Percentiles rank a stretch among this genome's conserved stretches.
These are phyloP conservation scores for Phytophthora fragariaefolia DNA, from an alignment of 352 stramenopile species.

Conservation along the genomic window DNA sequence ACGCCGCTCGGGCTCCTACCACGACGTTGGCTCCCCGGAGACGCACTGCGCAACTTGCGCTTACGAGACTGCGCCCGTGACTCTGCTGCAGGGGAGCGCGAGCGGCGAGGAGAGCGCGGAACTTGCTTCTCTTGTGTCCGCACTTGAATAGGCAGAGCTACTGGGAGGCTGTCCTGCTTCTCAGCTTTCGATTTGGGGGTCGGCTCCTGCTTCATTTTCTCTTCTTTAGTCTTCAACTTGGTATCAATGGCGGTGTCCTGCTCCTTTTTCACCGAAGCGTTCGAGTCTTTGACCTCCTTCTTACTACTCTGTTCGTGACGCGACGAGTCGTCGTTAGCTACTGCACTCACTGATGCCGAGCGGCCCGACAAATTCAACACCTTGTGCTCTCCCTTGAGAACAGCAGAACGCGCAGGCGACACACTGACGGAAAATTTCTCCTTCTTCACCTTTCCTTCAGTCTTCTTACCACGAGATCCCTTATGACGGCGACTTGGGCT, in stretches of 20 bases:
- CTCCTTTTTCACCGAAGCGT: neutral
- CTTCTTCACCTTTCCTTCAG: slow-evolving; percentile 17
- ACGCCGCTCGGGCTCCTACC: slow-evolving; percentile 33
- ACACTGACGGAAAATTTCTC: slow-evolving; percentile 16
- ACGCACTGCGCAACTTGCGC: slow-evolving; percentile 32
- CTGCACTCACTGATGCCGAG: slow-evolving; percentile 23
- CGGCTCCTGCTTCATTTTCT: slow-evolving; percentile 13
- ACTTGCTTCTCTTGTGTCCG: slow-evolving; percentile 19
- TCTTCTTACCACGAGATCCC: slow-evolving; percentile 6
- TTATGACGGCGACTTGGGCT: neutral
- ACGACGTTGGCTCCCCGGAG: slow-evolving; percentile 24
- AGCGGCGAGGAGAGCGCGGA: slow-evolving; percentile 14
- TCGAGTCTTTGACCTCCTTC: slow-evolving; percentile 12
- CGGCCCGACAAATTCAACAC: slow-evolving; percentile 35
- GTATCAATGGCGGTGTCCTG: slow-evolving; percentile 1
- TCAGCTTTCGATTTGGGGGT: slow-evolving; percentile 7
- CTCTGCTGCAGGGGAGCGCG: slow-evolving; percentile 4
- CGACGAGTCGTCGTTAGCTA: slow-evolving; percentile 23
- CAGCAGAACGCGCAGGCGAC: slow-evolving; percentile 24
- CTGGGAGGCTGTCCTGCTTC: slow-evolving; percentile 10
- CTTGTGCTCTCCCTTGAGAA: slow-evolving; percentile 42
- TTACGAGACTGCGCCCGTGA: slow-evolving; percentile 20
- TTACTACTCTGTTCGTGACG: neutral
- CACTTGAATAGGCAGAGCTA: slow-evolving; percentile 12
- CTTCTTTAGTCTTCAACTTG: slow-evolving; percentile 8